Base-by-base conservation (phyloP, 345 rosid species). In the Physaria fendleri region DNA sequence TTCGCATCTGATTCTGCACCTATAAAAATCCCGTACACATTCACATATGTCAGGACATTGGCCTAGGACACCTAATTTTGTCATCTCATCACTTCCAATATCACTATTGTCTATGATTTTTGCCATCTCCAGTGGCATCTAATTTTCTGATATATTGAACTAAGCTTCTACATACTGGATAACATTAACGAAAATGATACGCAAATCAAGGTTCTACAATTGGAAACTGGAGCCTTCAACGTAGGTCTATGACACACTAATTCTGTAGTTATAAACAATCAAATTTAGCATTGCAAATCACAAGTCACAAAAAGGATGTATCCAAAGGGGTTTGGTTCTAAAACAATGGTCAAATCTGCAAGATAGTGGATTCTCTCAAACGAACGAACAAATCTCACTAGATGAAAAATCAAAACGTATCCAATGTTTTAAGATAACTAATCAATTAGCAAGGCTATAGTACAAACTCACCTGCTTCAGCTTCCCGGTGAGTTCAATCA, bases 1-100 rank as follows among this genome's bases (percentile, higher is more conserved):
- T 81, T 8, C 94, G 78, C 72, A 83, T 74, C 83, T 89, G 97
- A 74, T 75, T 87, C 72, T 83, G 97, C 64, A 93, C 88, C 97
- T 87, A 77, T n/a, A 49, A 47, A 79, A 68, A 3, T n/a, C n/a
- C 40, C 15, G 29, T 2, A 38, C 39, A 39, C 22, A 44, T 56
- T 51, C 72, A 65, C 23, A 28, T 11, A 15, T 15, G 8, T 22
- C 53, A 53, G 15, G 15, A 30, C 10, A 14, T 16, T 37, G 5
- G 32, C 24, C 16, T 50, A 55, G n/a, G 3, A 0, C 13, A 55
- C 21, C 22, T 17, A 53, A 16, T 14, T 15, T 4, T 8, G n/a
- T 48, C 34, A 14, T 48, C 13, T 48, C 37, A 28, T 7, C 25
- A 27, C 9, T 27, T 15, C 3, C 34, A 48, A n/a, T 27, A 15